Conservation (phyloP, 345 rosid species). For the Schrenkiella parvula region DNA sequence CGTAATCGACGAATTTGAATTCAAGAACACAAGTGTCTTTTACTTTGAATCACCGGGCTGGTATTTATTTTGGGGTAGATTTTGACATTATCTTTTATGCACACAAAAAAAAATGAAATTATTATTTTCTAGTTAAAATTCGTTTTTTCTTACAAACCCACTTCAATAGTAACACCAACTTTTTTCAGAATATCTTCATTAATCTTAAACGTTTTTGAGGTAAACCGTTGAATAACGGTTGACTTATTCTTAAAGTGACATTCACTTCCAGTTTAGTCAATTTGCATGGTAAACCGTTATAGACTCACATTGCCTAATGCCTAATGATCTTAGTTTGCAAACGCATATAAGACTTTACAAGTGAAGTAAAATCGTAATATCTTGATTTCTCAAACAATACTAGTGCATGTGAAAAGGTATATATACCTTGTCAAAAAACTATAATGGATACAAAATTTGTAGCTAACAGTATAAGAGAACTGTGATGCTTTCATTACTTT, state of each 20-base stretch:
- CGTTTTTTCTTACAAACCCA: not conserved
- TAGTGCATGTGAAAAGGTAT: not conserved
- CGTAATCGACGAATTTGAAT: not conserved
- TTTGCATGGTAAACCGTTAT: not conserved
- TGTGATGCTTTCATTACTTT: too few relatives aligned
- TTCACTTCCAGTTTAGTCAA: not conserved
- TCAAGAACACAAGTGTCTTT: not conserved
- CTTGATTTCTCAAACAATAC: not conserved
- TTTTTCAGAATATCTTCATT: too few relatives aligned
- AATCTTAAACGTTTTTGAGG: not conserved
- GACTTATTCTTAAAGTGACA: not conserved
- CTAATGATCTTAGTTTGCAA: not conserved
- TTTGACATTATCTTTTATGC: not conserved
- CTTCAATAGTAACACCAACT: not conserved
- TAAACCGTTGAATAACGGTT: not conserved
- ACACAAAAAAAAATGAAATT: too few relatives aligned
- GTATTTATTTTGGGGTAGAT: not conserved
- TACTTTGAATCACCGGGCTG: not conserved
- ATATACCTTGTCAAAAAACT: too few relatives aligned
- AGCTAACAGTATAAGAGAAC: not conserved
- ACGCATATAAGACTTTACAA: not conserved
- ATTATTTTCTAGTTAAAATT: too few relatives aligned
- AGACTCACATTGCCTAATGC: not conserved
- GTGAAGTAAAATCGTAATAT: not conserved
- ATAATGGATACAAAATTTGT: not conserved